Conservation (phyloP, 164 flowering plant species). For the Piper longum region DNA sequence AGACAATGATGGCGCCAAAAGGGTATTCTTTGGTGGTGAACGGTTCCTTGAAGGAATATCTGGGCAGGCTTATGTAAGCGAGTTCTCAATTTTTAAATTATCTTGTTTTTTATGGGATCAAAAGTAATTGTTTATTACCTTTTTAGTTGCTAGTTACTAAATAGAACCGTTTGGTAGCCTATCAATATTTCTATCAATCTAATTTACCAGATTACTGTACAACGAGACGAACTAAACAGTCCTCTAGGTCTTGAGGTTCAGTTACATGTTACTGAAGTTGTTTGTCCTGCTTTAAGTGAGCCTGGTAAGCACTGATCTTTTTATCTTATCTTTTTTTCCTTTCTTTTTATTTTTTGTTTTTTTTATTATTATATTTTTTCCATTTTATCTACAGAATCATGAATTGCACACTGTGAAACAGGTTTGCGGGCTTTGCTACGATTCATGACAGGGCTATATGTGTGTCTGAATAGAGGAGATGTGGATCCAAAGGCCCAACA, state of each 20-base stretch:
- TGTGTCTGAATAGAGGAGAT: constrained; percentile 88
- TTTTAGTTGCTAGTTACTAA: too few relatives aligned
- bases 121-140: too few relatives aligned
- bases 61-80: constrained; percentile 81
- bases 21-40: constrained; percentile 94
- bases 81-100: neutral
- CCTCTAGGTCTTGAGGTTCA: constrained; percentile 96
- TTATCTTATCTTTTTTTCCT: constrained; percentile 1
- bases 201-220: constrained; percentile 65
- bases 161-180: too few relatives aligned
- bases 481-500: constrained; percentile 63
- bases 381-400: neutral
- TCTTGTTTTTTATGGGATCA: neutral
- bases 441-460: constrained; percentile 86
- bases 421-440: constrained; percentile 96
- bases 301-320: constrained; percentile 38
- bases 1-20: constrained; percentile 95
- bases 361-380: neutral
- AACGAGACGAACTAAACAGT: constrained; percentile 72
- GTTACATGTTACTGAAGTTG: constrained; percentile 78
- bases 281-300: constrained; percentile 94
- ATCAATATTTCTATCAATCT: too few relatives aligned
- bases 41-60: constrained; percentile 90
- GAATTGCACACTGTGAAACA: constrained; percentile 11
- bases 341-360: too few relatives aligned